Base-by-base conservation (phyloP, 192 early-diverging fungal genomes). In the Ambispora gerdemannii region DNA sequence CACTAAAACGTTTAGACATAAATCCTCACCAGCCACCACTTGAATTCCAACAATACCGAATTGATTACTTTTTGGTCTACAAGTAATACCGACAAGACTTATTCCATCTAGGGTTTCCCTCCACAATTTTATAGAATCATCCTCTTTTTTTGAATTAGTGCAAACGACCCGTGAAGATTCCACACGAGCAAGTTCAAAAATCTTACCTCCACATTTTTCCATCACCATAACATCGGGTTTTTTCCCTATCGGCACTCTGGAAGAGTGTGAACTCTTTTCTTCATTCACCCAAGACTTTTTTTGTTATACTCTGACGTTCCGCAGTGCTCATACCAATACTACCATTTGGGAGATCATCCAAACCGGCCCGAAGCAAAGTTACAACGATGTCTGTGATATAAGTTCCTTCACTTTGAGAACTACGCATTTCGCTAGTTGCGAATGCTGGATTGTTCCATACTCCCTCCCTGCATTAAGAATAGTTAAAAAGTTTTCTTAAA, bases 131-230 rank as follows among this genome's bases (percentile, higher is more conserved):
- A 53, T 30, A 55, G 20, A 28, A 67, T 67, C 66, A 52, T 67
- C 51, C 27, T 35, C n/a, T 67, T 67, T 53, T 67, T 55, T 67
- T 53, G 53, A 56, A 56, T 56, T 56, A 56, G 53, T 56, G 53
- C 27, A 52, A 20, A 53, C 32, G 32, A 67, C 36, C 17, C 22
- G 20, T 22, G 31, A 67, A 20, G 32, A 67, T 67, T 67, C 66
- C 8, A 31, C 51, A 53, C 53, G 53, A 0, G 15, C 51, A 53
- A 67, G 51, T 35, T 67, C 32, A 53, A 30, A n/a, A 3, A 67
- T 53, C 32, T 67, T 67, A 38, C 36, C 51, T n/a, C 24, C 31
- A 53, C 22, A 10, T 33, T 53, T 67, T 22, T 38, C 22, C 3
- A 67, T 33, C 28, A 33, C 49, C 49, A 67, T 67, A 55, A 67